Base-by-base conservation (phyloP, 2,329 filamentous ascomycete genomes). In the Aureobasidium sp. region DNA sequence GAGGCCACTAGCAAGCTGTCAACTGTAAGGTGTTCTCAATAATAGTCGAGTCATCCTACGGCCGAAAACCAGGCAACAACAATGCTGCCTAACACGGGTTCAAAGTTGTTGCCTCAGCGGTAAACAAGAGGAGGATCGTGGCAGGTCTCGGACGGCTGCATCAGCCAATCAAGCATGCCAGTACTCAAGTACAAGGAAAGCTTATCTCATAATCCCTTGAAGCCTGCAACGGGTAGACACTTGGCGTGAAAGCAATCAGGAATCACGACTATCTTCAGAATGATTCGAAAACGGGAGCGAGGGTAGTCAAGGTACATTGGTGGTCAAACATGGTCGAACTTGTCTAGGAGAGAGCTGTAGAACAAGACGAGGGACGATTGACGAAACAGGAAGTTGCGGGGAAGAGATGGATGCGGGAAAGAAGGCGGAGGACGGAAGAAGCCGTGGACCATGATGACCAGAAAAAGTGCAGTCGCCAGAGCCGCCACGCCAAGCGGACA, bases 391-490 rank as follows among this genome's bases (percentile, higher is more conserved):
- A n/a, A 53, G 23, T 53, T 53, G 49, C 49, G 49, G 49, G 17
- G 35, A 53, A 53, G 35, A 53, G 21, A 2, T 37, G n/a, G 15
- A 40, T 42, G 50, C 50, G 50, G 50, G 50, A 54, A 29, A 43
- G 25, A 13, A 23, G 2, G 51, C 51, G 51, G 51, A 55, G 51
- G 51, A 55, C 51, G 51, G 51, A n/a, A 45, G n/a, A 7, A 23
- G 15, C 37, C 38, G 38, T 21, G 13, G 38, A 45, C 51, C 23
- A 53, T 53, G 49, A 53, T 55, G 51, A 45, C 38, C 51, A 55
- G 38, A 55, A 55, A 55, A 55, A 55, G 51, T 55, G 37, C 51
- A 53, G 49, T 25, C n/a, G 38, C 4, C n/a, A 43, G 51, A 55
- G 38, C 37, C 51, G 51, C 51, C 51, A 55, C 51, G 51, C 51